phyloP scores from a whole-genome alignment of 176 grass and related monocot genomes.

The Rhynchospora breviuscula region DNA sequence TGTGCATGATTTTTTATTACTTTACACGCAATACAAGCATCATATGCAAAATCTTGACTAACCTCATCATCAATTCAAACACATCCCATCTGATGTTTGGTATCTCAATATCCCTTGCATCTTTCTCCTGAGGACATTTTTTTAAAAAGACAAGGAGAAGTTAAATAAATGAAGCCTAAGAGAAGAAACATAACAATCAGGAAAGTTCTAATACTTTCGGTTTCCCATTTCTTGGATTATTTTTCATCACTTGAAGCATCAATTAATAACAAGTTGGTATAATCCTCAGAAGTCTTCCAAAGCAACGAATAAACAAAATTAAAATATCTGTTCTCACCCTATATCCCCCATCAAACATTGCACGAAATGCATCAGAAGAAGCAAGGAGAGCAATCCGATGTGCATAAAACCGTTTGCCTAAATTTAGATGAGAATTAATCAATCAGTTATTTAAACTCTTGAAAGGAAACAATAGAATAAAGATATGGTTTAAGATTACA shows the following conservation, averaged over 20 bases:
- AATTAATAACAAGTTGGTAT: background rate
- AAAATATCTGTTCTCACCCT: constrained; percentile 50
- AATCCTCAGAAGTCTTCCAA: constrained; percentile 22
- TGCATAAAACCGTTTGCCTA: constrained; percentile 95
- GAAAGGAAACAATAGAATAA: background rate
- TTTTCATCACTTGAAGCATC: background rate
- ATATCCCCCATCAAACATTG: constrained; percentile 99
- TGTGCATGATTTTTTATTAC: background rate
- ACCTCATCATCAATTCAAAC: constrained; percentile 99
- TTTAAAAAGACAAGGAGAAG: background rate
- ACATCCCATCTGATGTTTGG: constrained; percentile 93
- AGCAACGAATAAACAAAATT: constrained; percentile 1
- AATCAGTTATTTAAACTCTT: background rate
- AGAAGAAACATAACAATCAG: background rate
- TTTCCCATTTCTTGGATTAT: background rate
- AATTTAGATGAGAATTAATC: constrained; percentile 11
- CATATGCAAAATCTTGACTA: background rate
- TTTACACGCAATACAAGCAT: background rate
- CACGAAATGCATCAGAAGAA: constrained; percentile 98
- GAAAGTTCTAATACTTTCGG: background rate
- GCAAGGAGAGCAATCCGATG: constrained; percentile 98
- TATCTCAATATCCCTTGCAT: constrained; percentile 99
- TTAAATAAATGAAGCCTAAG: background rate
- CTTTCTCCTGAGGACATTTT: constrained; percentile 73
- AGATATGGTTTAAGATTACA: background rate